phyloP scores from a whole-genome alignment of 2,329 filamentous ascomycete genomes.

The Pseudogymnoascus sp. region DNA sequence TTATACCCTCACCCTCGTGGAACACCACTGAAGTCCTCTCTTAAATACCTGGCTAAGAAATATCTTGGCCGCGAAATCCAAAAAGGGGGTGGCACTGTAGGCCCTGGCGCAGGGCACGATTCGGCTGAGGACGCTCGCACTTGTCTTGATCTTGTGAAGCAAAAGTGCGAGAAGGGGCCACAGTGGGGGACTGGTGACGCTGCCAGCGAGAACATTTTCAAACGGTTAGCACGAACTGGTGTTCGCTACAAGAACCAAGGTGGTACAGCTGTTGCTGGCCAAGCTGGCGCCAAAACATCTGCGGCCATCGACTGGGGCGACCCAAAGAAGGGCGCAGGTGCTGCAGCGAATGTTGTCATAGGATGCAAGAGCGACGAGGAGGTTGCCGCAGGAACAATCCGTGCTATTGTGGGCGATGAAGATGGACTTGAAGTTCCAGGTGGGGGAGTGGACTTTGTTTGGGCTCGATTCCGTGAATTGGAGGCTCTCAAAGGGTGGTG shows the following conservation, averaged over 20 bases:
- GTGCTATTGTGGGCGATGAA: slow-evolving; percentile 52
- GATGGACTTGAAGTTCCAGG: slow-evolving; percentile 50
- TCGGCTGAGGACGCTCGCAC: slow-evolving; percentile 88
- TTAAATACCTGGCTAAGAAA: slow-evolving; percentile 84
- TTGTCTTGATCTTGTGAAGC: slow-evolving; percentile 85
- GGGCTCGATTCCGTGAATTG: slow-evolving; percentile 58
- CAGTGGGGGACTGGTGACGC: slow-evolving; percentile 75
- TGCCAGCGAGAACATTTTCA: slow-evolving; percentile 82
- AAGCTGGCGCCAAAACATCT: slow-evolving; percentile 52
- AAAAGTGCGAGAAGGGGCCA: slow-evolving; percentile 91
- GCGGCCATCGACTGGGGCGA: slow-evolving; percentile 89
- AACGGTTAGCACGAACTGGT: slow-evolving; percentile 61
- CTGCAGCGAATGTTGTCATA: slow-evolving; percentile 49
- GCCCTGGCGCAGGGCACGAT: slow-evolving; percentile 63
- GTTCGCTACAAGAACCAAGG: slow-evolving; percentile 56
- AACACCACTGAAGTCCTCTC: slow-evolving; percentile 77
- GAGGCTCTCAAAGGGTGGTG: slow-evolving; percentile 62
- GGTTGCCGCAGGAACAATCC: slow-evolving; percentile 46
- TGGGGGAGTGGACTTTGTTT: slow-evolving; percentile 60
- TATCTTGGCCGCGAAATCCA: slow-evolving; percentile 86
- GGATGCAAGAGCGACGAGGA: slow-evolving; percentile 55
- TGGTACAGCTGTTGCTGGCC: slow-evolving; percentile 49
- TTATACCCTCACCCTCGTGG: slow-evolving; percentile 87
- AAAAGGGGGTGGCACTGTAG: slow-evolving; percentile 54
- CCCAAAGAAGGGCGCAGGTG: slow-evolving; percentile 53